A percentile compares a stretch with the other conserved stretches of the same genome.
Conservation (phyloP, 108 stramenopile species). For the Aurantiochytrium sp. region DNA sequence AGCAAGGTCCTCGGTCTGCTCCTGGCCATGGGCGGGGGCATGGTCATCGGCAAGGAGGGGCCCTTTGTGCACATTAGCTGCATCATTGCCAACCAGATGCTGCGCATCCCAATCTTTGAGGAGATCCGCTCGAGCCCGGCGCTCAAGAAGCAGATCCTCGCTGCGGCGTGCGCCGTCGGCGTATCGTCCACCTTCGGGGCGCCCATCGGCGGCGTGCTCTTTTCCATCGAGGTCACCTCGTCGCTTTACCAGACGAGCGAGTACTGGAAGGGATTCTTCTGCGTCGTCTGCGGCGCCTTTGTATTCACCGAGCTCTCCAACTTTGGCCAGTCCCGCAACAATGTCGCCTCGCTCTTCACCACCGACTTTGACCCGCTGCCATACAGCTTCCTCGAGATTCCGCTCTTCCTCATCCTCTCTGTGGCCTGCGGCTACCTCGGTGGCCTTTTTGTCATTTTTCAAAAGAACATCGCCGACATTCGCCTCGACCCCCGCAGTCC, state of each 20-base stretch:
- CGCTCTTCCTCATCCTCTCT: conserved; percentile 22
- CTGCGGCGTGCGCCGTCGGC: conserved; percentile 51
- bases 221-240: conserved; percentile 52
- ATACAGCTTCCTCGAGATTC: conserved; percentile 21
- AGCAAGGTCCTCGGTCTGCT: conserved; percentile 44
- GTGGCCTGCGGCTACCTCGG: conserved; percentile 30
- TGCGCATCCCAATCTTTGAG: conserved; percentile 32
- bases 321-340: conserved; percentile 23
- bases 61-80: conserved; percentile 67
- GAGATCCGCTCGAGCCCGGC: background rate
- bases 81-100: background rate
- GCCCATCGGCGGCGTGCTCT: conserved; percentile 58
- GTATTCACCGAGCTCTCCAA: conserved; percentile 23
- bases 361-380: conserved; percentile 24
- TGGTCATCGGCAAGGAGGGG: conserved; percentile 74
- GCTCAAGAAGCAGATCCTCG: conserved; percentile 42
- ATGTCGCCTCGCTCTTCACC: background rate
- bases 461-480: background rate
- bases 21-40: conserved; percentile 47
- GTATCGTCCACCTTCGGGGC: conserved; percentile 49
- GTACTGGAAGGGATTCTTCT: conserved; percentile 51
- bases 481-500: background rate
- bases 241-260: conserved; percentile 47
- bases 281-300: conserved; percentile 41
- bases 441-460: conserved; percentile 11